Percentiles rank a stretch among this genome's conserved stretches.
phyloP scores from a whole-genome alignment of 1,284 basidiomycete species.

The Naganishia liquefaciens region DNA sequence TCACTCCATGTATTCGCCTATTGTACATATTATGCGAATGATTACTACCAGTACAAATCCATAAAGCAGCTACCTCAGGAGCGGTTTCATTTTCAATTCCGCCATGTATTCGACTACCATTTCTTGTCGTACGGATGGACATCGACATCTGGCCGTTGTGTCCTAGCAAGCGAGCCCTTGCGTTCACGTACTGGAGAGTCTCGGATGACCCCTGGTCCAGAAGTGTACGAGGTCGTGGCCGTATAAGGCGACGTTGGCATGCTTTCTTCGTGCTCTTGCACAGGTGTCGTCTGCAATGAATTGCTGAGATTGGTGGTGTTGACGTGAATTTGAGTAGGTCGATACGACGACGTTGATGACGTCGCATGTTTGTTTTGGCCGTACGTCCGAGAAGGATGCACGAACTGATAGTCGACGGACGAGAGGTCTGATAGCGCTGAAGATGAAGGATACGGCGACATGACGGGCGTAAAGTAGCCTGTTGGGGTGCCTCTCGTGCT shows the following conservation, averaged over 20 bases:
- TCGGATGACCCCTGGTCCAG: constrained; percentile 15
- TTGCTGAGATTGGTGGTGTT: neutral
- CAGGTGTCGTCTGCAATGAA: too few relatives aligned
- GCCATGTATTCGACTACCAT: neutral
- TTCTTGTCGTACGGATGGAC: constrained; percentile 15
- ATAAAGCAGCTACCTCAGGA: neutral
- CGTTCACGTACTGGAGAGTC: constrained; percentile 21
- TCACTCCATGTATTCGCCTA: neutral
- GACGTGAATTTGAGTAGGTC: constrained; percentile 9
- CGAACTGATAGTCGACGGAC: neutral
- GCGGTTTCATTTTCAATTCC: neutral
- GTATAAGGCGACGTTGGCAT: constrained; percentile 22
- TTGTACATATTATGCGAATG: constrained; percentile 3
- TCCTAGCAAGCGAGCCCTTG: constrained; percentile 9
- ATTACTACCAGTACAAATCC: constrained; percentile 3
- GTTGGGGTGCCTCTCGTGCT: constrained; percentile 16
- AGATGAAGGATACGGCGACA: constrained; percentile 23
- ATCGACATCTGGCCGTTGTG: constrained; percentile 16
- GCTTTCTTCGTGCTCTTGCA: constrained; percentile 11
- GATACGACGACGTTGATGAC: neutral
- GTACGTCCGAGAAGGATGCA: too few relatives aligned
- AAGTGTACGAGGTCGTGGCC: constrained; percentile 19
- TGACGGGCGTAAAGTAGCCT: constrained; percentile 19
- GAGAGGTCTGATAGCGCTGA: neutral
- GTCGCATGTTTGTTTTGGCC: neutral